Base-by-base conservation (phyloP, 2,329 filamentous ascomycete species). In the Colletotrichum ledebouriae region DNA sequence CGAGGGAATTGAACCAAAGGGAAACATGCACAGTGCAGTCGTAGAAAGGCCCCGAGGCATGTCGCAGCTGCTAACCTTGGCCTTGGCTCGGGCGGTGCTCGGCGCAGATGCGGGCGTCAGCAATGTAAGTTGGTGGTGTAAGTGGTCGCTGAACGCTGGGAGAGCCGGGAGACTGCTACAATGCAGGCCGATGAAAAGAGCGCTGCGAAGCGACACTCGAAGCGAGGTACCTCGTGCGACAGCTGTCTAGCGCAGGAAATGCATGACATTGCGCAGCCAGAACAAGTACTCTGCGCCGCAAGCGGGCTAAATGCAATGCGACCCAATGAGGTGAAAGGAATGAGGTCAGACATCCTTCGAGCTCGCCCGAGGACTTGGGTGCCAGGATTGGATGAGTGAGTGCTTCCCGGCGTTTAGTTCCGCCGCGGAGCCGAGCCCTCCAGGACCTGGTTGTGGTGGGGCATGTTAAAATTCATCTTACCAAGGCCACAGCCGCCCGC, bases 391-490 rank as follows among this genome's bases (percentile, higher is more conserved):
- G 37, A 39, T 11, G 37, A 29, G 37, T 39, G 2, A 2, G 13
- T 11, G 11, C 37, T 39, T n/a, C 29, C 58, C 63, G 68, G 58
- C n/a, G 17, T 62, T 68, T 68, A 42, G 33, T 69, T 69, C 20
- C 34, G 22, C 66, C 66, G 57, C 6, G 13, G 7, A n/a, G 34
- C 63, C 62, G 62, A 60, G 37, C 65, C 60, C 66, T 57, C 41
- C 41, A 29, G 47, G 25, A 49, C 20, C 34, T 29, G 49, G 9
- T 59, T 65, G 33, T 47, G 59, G 70, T 70, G 67, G 67, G 63
- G 63, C 67, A 62, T 59, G 29, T 66, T 65, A 66, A 70, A 70
- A 58, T 70, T 69, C 69, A 65, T 70, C 71, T 70, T 63, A 66
- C 64, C 41, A 71, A 39, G 60, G 57, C 63, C 59, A 70, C 66